Evolutionary conservation across 176 grass and related monocot species (phyloP).

Genomic region (Thalia dealbata): DNA sequence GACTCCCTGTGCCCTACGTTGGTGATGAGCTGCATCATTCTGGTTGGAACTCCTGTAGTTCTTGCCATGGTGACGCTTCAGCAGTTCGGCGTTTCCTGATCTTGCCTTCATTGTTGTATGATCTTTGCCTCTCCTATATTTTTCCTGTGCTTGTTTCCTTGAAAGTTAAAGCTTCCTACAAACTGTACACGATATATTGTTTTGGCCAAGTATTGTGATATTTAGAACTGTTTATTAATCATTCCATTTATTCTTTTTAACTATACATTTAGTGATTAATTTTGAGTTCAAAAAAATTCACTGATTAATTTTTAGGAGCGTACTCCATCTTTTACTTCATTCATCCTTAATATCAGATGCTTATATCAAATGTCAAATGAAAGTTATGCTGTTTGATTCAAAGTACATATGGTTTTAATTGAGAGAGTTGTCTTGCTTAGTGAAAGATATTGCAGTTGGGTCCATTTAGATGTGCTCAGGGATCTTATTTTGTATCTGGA

Average conservation of each 20-base stretch:
- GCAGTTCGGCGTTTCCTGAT: constrained; percentile 58
- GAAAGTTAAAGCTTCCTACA: neutral
- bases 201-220: neutral
- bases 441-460: neutral
- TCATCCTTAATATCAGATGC: neutral
- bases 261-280: neutral
- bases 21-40: constrained; percentile 89
- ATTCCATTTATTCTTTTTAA: no score
- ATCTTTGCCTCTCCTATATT: neutral
- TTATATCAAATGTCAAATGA: neutral
- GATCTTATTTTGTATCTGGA: neutral
- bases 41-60: constrained; percentile 96
- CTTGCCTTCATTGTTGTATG: constrained; percentile 72
- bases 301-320: neutral
- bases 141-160: neutral
- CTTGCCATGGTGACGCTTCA: constrained; percentile 63
- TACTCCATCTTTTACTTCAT: neutral
- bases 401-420: no score
- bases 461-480: neutral
- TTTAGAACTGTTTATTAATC: neutral
- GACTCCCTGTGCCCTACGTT: constrained; percentile 48
- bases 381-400: neutral
- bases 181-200: neutral
- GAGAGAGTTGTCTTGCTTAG: no score
- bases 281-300: neutral